A percentile compares a stretch with the other conserved stretches of the same genome.
These are phyloP conservation scores for Paralagenidium karlingii DNA, from an alignment of 352 stramenopile genomes.

Conservation along the genomic window DNA sequence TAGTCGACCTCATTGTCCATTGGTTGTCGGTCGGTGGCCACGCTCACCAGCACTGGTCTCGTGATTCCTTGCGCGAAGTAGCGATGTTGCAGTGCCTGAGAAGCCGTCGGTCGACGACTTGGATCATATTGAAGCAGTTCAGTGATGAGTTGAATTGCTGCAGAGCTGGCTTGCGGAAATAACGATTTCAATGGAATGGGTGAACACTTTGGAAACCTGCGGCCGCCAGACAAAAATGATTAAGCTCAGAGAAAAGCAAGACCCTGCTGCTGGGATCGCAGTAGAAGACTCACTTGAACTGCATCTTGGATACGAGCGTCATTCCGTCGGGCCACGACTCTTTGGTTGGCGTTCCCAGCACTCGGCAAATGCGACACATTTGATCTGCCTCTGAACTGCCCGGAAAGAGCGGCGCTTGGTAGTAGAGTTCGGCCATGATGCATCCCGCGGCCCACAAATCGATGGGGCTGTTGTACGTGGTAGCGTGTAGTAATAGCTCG, in stretches of 20 bases:
- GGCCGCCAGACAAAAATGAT: background rate
- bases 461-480: constrained; percentile 68
- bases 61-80: constrained; percentile 77
- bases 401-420: constrained; percentile 61
- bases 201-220: constrained; percentile 87
- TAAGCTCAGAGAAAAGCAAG: constrained; percentile 1
- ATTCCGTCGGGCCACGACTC: constrained; percentile 87
- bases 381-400: constrained; percentile 92
- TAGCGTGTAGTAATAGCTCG: constrained; percentile 44
- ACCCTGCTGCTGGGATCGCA: too few species aligned
- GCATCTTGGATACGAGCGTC: constrained; percentile 77
- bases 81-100: constrained; percentile 87
- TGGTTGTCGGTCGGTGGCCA: background rate
- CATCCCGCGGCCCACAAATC: constrained; percentile 77
- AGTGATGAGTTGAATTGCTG: constrained; percentile 73
- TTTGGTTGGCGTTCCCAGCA: constrained; percentile 85
- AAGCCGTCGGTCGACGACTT: constrained; percentile 69
- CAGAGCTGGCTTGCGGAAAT: constrained; percentile 43
- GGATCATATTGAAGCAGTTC: constrained; percentile 90
- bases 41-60: constrained; percentile 18
- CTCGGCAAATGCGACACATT: constrained; percentile 90
- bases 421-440: constrained; percentile 68
- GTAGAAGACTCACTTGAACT: too few species aligned
- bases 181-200: constrained; percentile 53
- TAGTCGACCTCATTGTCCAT: background rate